phyloP scores from a whole-genome alignment of 345 rosid species.

The Gossypium ekmanianum region DNA sequence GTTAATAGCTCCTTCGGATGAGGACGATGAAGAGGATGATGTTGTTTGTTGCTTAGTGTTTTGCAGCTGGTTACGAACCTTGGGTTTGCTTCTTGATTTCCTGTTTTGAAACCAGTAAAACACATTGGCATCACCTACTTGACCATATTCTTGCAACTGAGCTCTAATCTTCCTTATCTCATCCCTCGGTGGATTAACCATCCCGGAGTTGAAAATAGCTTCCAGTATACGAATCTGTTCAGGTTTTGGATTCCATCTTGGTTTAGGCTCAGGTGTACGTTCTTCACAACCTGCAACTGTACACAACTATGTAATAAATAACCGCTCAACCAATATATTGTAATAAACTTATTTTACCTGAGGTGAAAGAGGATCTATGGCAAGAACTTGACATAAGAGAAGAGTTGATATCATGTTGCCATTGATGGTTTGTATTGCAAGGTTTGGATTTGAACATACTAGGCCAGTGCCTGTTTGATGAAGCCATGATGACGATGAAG shows the following conservation, averaged over 20 bases:
- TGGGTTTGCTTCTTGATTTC: conserved; percentile 94
- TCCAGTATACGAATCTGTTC: conserved; percentile 95
- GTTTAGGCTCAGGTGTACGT: conserved; percentile 93
- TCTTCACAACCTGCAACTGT: conserved; percentile 65
- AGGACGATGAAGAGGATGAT: conserved; percentile 60
- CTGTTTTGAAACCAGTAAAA: conserved; percentile 99
- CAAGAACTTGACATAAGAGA: conserved; percentile 48
- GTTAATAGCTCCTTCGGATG: conserved; percentile 32
- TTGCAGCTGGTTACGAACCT: conserved; percentile 65
- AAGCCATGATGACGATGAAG: conserved; percentile 59
- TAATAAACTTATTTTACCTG: conserved; percentile 40
- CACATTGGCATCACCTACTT: conserved; percentile 97
- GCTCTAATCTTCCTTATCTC: conserved; percentile 76
- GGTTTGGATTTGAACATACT: conserved; percentile 99
- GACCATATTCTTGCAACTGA: conserved; percentile 91
- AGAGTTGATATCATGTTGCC: conserved; percentile 86
- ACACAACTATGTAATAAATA: too few species aligned
- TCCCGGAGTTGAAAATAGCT: conserved; percentile 94
- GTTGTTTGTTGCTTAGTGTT: conserved; percentile 42
- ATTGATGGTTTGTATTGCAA: conserved; percentile 67
- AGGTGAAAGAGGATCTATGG: conserved; percentile 50
- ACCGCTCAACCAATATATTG: too few species aligned
- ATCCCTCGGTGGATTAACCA: conserved; percentile 98
- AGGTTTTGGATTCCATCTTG: conserved; percentile 98
- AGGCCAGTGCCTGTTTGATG: conserved; percentile 99